Conservation (phyloP, 2,329 filamentous ascomycete species). For the Trichoderma sp. region DNA sequence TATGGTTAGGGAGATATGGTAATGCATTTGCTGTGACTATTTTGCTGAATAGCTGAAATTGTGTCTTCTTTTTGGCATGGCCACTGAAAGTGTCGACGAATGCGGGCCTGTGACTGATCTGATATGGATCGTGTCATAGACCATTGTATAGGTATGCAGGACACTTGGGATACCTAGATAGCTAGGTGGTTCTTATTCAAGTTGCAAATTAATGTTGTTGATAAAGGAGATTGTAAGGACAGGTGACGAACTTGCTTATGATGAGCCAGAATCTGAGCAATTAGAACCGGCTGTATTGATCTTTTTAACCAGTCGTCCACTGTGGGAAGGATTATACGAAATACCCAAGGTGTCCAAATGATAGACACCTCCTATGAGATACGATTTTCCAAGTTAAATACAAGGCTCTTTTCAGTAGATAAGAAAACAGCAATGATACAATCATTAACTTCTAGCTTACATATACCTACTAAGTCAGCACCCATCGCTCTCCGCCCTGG, state of each 20-base stretch:
- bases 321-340: not conserved
- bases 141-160: not conserved
- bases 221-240: not conserved
- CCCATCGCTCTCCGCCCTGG: not conserved
- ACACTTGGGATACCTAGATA: not conserved
- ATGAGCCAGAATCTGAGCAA: not conserved
- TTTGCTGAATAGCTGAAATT: constrained; percentile 22
- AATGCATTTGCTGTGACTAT: constrained; percentile 26
- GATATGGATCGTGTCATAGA: too few species aligned
- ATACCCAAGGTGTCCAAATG: not conserved
- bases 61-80: constrained; percentile 4
- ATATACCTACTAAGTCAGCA: not conserved
- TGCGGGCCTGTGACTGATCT: not conserved
- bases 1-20: constrained; percentile 35
- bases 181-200: not conserved
- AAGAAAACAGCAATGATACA: not conserved
- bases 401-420: not conserved
- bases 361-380: not conserved
- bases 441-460: not conserved
- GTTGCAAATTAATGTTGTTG: too few species aligned
- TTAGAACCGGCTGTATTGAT: not conserved
- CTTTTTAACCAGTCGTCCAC: not conserved
- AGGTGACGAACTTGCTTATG: not conserved
- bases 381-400: not conserved
- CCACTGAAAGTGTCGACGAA: not conserved